Conservation (phyloP, 352 stramenopile species). For the Phytopythium helicoides region DNA sequence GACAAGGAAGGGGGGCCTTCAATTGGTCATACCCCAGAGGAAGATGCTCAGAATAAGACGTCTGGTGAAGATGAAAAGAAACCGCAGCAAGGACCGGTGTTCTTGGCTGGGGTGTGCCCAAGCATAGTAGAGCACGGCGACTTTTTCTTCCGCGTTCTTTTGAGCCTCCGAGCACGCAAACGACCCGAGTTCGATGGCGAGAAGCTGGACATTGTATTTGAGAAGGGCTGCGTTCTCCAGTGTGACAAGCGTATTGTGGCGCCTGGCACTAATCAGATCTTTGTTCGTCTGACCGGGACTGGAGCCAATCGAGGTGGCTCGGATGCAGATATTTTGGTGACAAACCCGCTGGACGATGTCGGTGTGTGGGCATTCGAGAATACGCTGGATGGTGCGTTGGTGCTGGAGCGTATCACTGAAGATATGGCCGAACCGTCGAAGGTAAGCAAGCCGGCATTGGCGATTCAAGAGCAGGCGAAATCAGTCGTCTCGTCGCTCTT, state of each 20-base stretch:
- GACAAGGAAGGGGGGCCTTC: conserved; percentile 18
- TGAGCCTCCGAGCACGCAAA: conserved; percentile 44
- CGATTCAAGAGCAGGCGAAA: conserved; percentile 69
- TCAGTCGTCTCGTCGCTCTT: conserved; percentile 66
- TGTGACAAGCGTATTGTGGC: conserved; percentile 52
- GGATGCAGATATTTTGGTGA: conserved; percentile 2
- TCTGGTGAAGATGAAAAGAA: conserved; percentile 2
- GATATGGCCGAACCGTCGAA: conserved; percentile 32
- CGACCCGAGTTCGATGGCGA: conserved; percentile 47
- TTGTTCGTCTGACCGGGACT: conserved; percentile 41
- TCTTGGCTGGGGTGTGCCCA: conserved; percentile 60
- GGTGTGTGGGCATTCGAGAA: conserved; percentile 72
- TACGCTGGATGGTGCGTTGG: conserved; percentile 47
- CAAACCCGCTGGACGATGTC: conserved; percentile 20
- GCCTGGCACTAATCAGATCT: conserved; percentile 61
- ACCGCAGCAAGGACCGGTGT: conserved; percentile 21
- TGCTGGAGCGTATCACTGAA: conserved; percentile 52
- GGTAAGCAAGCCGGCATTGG: conserved; percentile 15
- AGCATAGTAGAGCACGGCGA: conserved; percentile 51
- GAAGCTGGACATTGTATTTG: conserved; percentile 48
- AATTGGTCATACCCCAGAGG: conserved; percentile 11
- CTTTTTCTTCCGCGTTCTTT: conserved; percentile 66
- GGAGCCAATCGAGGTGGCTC: conserved; percentile 11
- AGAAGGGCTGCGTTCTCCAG: conserved; percentile 51
- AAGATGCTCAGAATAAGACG: conserved; percentile 4